Evolutionary conservation across 148 eudicot species (phyloP).

Genomic region (Fagopyrum homotropicum): DNA sequence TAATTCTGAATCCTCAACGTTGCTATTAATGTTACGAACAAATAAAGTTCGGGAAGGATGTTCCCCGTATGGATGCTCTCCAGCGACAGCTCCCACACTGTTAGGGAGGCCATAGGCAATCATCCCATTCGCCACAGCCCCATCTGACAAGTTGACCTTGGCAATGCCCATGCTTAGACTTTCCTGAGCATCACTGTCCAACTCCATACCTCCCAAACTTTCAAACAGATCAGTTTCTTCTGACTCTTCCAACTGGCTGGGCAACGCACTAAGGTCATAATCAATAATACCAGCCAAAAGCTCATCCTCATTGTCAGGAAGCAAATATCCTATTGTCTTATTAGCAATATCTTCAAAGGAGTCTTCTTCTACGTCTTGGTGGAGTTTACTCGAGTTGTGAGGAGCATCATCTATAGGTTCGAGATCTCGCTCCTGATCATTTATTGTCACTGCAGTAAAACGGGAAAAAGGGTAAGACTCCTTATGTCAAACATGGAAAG

Average conservation of each 20-base stretch:
- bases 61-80: conserved; percentile 82
- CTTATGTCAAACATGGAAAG: neutral
- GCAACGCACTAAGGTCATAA: conserved; percentile 41
- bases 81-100: conserved; percentile 60
- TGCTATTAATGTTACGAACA: conserved; percentile 89
- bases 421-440: conserved; percentile 25
- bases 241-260: conserved; percentile 49
- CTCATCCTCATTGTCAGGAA: conserved; percentile 89
- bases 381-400: conserved; percentile 29
- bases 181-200: conserved; percentile 58
- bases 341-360: conserved; percentile 38
- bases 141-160: conserved; percentile 52
- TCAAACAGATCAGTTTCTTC: conserved; percentile 84
- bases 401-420: conserved; percentile 49
- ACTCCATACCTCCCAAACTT: conserved; percentile 83
- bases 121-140: conserved; percentile 46
- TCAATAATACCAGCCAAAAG: conserved; percentile 71
- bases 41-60: conserved; percentile 90
- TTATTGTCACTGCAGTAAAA: conserved; percentile 41
- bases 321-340: conserved; percentile 42
- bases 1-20: conserved; percentile 82
- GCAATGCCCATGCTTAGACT: conserved; percentile 39
- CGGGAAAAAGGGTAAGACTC: conserved; percentile 17
- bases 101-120: conserved; percentile 38
- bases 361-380: conserved; percentile 33